phyloP scores from a whole-genome alignment of 1,284 basidiomycete genomes.

The Vanrija pseudolonga region DNA sequence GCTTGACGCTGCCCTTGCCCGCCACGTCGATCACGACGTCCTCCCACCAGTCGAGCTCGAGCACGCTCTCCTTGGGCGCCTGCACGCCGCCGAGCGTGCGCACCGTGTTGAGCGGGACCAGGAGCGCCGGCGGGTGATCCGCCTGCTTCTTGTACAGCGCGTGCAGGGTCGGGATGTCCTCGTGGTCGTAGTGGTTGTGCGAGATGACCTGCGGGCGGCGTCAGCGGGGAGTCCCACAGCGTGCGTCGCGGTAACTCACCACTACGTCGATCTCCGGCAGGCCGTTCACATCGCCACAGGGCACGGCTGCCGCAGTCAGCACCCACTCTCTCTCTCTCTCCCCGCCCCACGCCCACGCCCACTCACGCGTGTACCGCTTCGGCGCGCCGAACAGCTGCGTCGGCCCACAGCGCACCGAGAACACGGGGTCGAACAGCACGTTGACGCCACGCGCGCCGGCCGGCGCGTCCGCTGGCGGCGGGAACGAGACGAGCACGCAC shows the following conservation, averaged over 20 bases:
- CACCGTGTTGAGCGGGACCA: conserved; percentile 62
- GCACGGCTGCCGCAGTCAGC: conserved; percentile 50
- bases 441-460: conserved; percentile 51
- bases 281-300: conserved; percentile 57
- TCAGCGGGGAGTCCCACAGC: not conserved
- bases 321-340: too few species aligned
- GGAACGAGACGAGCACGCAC: conserved; percentile 66
- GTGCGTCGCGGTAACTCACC: conserved; percentile 52
- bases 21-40: conserved; percentile 21
- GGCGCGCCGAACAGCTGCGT: conserved; percentile 57
- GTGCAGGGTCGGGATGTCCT: conserved; percentile 59
- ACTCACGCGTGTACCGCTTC: conserved; percentile 56
- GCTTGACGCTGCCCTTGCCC: conserved; percentile 28
- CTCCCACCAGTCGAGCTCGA: conserved; percentile 71
- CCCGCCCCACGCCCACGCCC: not conserved
- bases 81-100: conserved; percentile 52
- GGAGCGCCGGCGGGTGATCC: conserved; percentile 54
- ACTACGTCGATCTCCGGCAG: conserved; percentile 64
- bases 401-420: conserved; percentile 62
- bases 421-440: conserved; percentile 70
- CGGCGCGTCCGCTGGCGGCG: conserved; percentile 11
- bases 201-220: conserved; percentile 48
- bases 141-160: conserved; percentile 26
- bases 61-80: conserved; percentile 50
- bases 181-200: conserved; percentile 68